Base-by-base conservation (phyloP, 2,329 filamentous ascomycete species). In the Penicillium corylophilum region DNA sequence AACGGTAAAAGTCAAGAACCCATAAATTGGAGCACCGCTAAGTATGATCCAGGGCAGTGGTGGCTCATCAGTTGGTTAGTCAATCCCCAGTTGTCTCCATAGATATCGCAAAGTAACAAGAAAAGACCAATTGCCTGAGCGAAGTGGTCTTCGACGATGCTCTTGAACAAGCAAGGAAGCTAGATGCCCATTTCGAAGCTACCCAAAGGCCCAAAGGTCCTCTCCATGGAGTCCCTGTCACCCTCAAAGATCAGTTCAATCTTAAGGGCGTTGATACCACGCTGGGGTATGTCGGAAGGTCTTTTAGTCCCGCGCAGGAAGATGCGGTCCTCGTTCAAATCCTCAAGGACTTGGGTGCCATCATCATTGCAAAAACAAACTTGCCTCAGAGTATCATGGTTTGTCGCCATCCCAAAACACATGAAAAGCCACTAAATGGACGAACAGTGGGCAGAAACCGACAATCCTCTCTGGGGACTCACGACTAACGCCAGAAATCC, bases 171-270 rank as follows among this genome's bases (percentile, higher is more conserved):
- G 69, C 71, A n/a, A 62, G 53, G 29, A 43, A 52, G 1, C 57
- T 73, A 12, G 71, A 73, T 51, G 23, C 23, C 13, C 50, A 62
- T 2, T 71, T 64, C 24, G 50, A 54, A 24, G 48, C 52, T 24
- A 65, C 62, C 0, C 73, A 73, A 4, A 72, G 74, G 57, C 58
- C 75, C 13, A 73, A 80, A 59, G 79, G 80, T 3, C 72, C 77
- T 18, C 57, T 80, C 10, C 81, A 82, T 63, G 82, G 80, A 0
- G 64, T 84, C 2, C 81, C 81, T 0, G 73, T 84, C 48, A 78
- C 74, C 5, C 59, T 84, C 12, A 86, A 86, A 63, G 84, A 86
- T 46, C 81, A 82, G 13, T 86, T 86, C 66, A 79, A 85, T 22
- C 71, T 87, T 38, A 78, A 78, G 51, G 82, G 80, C 1, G 64